These are phyloP conservation scores for Fragilariopsis cylindrus DNA, from an alignment of 108 stramenopile genomes.

Conservation along the genomic window DNA sequence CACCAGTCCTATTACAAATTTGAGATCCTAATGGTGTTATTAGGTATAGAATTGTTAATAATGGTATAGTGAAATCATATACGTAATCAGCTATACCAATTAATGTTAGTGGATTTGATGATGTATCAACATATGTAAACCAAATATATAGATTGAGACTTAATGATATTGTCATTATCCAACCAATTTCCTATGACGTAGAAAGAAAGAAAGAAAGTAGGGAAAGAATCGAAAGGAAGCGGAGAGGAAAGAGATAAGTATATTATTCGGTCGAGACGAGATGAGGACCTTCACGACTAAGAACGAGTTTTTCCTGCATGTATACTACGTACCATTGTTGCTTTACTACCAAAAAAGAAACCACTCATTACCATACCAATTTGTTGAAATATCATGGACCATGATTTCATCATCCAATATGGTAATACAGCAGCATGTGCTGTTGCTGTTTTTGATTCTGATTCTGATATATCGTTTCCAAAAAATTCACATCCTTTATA, in stretches of 20 bases:
- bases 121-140: background rate
- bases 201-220: too few species aligned
- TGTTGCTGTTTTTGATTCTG: too few species aligned
- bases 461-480: background rate
- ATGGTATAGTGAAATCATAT: background rate
- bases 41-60: background rate
- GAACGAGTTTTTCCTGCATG: too few species aligned
- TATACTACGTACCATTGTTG: too few species aligned
- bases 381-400: background rate
- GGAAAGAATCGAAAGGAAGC: too few species aligned
- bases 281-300: too few species aligned
- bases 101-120: background rate
- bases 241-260: too few species aligned
- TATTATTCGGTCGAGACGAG: too few species aligned
- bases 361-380: slow-evolving; percentile 1
- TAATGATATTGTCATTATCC: background rate
- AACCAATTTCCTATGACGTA: background rate
- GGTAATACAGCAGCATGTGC: background rate
- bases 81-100: background rate
- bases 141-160: background rate
- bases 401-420: slow-evolving; percentile 5
- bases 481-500: background rate
- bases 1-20: background rate
- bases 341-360: background rate
- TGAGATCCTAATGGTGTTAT: background rate